Evolutionary conservation across 352 stramenopile genomes (phyloP).

Genomic region (Phytophthora sojae): DNA sequence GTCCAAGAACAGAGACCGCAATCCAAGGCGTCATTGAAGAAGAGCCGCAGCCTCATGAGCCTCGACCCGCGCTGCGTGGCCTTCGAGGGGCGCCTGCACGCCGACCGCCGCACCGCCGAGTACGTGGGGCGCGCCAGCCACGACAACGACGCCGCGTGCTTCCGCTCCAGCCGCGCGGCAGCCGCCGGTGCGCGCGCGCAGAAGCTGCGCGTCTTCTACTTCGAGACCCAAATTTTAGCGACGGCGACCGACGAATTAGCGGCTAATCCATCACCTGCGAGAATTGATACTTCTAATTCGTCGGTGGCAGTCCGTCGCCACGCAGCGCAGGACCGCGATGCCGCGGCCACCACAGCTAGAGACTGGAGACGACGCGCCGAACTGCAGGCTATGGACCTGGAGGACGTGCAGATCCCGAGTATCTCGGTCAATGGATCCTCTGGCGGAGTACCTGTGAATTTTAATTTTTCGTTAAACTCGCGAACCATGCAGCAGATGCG

Average conservation of each 20-base stretch:
- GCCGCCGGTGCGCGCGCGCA: constrained; percentile 8
- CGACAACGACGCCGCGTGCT: constrained; percentile 60
- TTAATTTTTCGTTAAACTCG: constrained; percentile 55
- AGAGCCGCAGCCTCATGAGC: constrained; percentile 22
- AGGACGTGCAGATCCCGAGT: constrained; percentile 24
- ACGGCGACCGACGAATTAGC: constrained; percentile 39
- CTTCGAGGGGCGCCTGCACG: constrained; percentile 61
- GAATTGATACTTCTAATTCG: constrained; percentile 23
- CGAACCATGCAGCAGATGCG: constrained; percentile 52
- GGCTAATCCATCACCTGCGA: constrained; percentile 26
- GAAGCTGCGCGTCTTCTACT: constrained; percentile 60
- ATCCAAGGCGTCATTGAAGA: not conserved
- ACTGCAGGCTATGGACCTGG: constrained; percentile 33
- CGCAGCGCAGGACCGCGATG: constrained; percentile 14
- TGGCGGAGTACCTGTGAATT: constrained; percentile 30
- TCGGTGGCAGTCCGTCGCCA: constrained; percentile 2
- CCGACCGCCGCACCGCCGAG: constrained; percentile 63
- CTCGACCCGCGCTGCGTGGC: constrained; percentile 48
- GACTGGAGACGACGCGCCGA: constrained; percentile 26
- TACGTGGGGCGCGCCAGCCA: constrained; percentile 64
- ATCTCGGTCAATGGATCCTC: not conserved
- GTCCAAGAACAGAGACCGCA: not conserved
- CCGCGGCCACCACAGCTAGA: constrained; percentile 5
- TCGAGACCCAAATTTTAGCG: constrained; percentile 57
- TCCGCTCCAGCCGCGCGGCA: constrained; percentile 42